Percentiles rank a stretch among this genome's conserved stretches.
Conservation (phyloP, 1,284 basidiomycete species). For the Rhodotorula sp. region DNA sequence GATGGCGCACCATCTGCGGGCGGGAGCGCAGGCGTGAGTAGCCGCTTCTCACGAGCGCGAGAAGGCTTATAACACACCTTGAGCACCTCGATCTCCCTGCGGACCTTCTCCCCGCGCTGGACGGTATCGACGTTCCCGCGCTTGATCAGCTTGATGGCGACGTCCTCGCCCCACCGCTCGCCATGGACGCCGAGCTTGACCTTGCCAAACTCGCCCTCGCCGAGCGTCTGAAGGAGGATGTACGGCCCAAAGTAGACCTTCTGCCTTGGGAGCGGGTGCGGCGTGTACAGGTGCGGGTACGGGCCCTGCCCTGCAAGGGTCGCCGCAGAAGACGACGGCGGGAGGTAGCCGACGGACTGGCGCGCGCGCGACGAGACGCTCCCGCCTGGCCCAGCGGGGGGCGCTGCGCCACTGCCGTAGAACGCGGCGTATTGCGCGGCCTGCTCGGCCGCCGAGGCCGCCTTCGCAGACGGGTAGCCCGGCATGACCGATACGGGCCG, state of each 20-base stretch:
- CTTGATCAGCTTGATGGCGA: slow-evolving; percentile 98
- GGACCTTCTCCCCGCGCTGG: slow-evolving; percentile 66
- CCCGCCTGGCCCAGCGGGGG: slow-evolving; percentile 9
- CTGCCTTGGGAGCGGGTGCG: slow-evolving; percentile 43
- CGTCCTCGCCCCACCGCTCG: slow-evolving; percentile 89
- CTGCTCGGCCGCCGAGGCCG: neutral
- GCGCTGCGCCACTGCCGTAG: neutral
- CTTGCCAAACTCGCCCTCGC: slow-evolving; percentile 99
- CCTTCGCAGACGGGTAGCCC: neutral
- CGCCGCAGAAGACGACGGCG: neutral
- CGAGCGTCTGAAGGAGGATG: slow-evolving; percentile 91
- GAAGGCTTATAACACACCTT: slow-evolving; percentile 73
- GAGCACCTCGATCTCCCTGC: slow-evolving; percentile 95
- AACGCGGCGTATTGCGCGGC: neutral
- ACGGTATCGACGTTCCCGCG: slow-evolving; percentile 83
- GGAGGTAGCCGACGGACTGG: slow-evolving; percentile 41
- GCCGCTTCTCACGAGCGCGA: too few relatives aligned
- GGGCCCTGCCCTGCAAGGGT: slow-evolving; percentile 33
- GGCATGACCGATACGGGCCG: slow-evolving; percentile 18
- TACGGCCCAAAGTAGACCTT: slow-evolving; percentile 85
- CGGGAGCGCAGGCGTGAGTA: neutral
- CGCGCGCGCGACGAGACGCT: slow-evolving; percentile 32
- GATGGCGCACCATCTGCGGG: slow-evolving; percentile 82
- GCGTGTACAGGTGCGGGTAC: slow-evolving; percentile 41
- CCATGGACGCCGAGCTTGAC: slow-evolving; percentile 95